Base-by-base conservation (phyloP, 1,284 basidiomycete species). In the Porogramme epimiltina region DNA sequence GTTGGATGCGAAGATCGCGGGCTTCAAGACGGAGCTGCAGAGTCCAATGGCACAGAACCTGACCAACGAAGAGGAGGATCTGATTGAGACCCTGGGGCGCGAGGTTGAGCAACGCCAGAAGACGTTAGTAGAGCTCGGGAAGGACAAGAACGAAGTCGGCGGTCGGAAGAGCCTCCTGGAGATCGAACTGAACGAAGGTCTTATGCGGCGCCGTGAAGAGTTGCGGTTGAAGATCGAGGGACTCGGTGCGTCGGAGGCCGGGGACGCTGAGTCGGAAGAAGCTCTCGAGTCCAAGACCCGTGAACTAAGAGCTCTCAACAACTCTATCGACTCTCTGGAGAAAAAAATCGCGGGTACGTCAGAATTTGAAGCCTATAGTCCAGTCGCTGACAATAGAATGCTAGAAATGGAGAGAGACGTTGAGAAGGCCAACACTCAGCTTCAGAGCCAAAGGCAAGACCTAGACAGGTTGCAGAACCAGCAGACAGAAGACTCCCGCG, bases 181-280 rank as follows among this genome's bases (percentile, higher is more conserved):
- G 68, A 95, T 98, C 47, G 96, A 99, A 69, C 77, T 99, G 28
- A 93, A 91, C 57, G 96, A 99, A 66, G 88, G 87, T 59, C 78
- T 98, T 16, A 79, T 85, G 18, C 81, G 95, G 3, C 81, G 88
- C 15, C 78, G 84, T 36, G 87, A 93, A 49, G 93, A 95, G 63
- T 66, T 98, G 2, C 82, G 84, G 37, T 71, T 74, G 36, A 90
- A 90, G 65, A 74, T 98, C 15, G 95, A 98, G 57, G 73, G 80
- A 43, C 73, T 90, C 18, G 89, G 80, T 42, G 87, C 85, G 47
- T 75, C 78, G 1, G 84, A 81, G 42, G 78, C 77, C n/a, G 87
- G 82, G 15, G 80, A 81, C 42, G 70, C 75, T 2, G 74, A 76
- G 15, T 81, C 84, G 0, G 71, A 78, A 1, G 81, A 86, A 34